Base-by-base conservation (phyloP, 2,329 filamentous ascomycete genomes). In the Beauveria sp. region DNA sequence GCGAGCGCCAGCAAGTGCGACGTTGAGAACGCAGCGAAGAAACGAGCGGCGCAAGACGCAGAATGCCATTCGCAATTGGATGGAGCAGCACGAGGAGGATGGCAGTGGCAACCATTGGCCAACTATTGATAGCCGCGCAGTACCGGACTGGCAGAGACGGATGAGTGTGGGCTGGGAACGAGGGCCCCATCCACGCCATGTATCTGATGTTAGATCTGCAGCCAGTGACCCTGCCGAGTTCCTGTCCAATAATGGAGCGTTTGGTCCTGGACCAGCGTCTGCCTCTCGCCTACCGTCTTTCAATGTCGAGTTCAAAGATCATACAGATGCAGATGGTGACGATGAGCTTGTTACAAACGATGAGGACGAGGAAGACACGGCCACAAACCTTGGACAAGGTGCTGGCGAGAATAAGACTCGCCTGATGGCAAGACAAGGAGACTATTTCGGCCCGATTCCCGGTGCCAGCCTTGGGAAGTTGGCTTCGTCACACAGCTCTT, bases 321-420 rank as follows among this genome's bases (percentile, higher is more conserved):
- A 92, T 62, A 92, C 90, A 0, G 91, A 94, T 68, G 90, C 87
- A 7, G 91, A 96, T 70, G 91, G 91, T 0, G 92, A 97, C 68
- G 92, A 96, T 67, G 92, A 97, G 72, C 78, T 92, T n/a, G 82
- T 90, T 14, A 92, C 89, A 3, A 90, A 92, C 61, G 89, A 91
- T 61, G 89, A 92, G 61, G 85, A 86, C 37, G 82, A 87, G 47
- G 83, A 84, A 60, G 80, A 85, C 55, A 77, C 80, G 18, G 73
- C 70, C 16, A 76, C 77, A 65, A 76, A 81, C 66, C 71, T 69
- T n/a, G 70, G 68, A 20, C 70, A 75, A 61, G 71, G 71, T 56
- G 65, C 66, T 46, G 65, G 65, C 59, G 69, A 66, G n/a, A 66
- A 66, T 18, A 67, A 66, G 28, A 64, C 64, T 61, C 67, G 63